Base-by-base conservation (phyloP, 106 monocot genomes). In the Allium fistulosum region DNA sequence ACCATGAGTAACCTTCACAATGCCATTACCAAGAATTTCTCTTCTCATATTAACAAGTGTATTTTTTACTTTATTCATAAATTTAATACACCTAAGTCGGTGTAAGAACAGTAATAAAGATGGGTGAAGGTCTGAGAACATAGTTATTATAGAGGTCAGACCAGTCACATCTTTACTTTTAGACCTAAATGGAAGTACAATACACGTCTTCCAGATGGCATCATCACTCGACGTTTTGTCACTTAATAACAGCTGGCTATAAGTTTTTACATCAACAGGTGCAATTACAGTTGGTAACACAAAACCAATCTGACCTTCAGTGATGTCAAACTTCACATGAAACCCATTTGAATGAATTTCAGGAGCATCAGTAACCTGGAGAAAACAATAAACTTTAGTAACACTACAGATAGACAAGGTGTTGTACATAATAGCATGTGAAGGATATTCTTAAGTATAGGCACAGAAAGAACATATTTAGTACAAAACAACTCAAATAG, bases 301-400 rank as follows among this genome's bases (percentile, higher is more conserved):
- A 87, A 99, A 99, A 66, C 99, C 99, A 55, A 99, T 99, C 73
- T 89, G 90, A 57, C 90, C 99, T n/a, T 93, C 83, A 61, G 78
- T 93, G 61, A 93, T 85, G 72, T 93, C 99, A 78, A 99, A 99
- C 69, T 99, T 89, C 75, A 89, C 82, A 78, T 89, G 89, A 71
- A 85, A 89, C 8, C 89, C 89, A 85, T 89, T 89, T 68, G 80
- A 99, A 76, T 99, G 99, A 72, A 99, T 99, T 79, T 99, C 99
- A 7, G 99, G 93, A 62, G 99, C 87, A 81, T 99, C 99, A 65
- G 93, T 93, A 26, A 99, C 79, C 99, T 99, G 74, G 47, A 69
- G 51, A 69, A 69, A 8, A 18, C 8, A 26, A 61, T 8, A 17
- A 61, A 22, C 59, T 17, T 37, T 5, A 37, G 37, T 15, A 55